Evolutionary conservation across 2,329 filamentous ascomycete genomes (phyloP).

Genomic region (Trichoderma asperellum): DNA sequence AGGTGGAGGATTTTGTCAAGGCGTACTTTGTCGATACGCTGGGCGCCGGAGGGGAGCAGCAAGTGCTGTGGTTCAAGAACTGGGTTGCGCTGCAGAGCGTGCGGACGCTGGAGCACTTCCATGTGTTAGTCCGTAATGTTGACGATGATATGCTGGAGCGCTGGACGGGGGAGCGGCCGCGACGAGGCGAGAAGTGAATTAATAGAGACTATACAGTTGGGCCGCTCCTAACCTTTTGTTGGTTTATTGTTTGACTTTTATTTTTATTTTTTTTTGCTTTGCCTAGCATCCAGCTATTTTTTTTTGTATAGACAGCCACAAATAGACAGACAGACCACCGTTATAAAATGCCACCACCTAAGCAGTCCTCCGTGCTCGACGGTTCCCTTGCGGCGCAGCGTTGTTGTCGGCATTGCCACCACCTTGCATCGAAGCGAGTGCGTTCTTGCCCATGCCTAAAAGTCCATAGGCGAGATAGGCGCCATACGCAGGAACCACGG

Average conservation of each 20-base stretch:
- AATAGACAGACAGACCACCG: constrained; percentile 10
- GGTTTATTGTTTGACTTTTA: background rate
- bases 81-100: constrained; percentile 89
- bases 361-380: constrained; percentile 59
- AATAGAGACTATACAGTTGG: background rate
- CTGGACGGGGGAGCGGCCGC: constrained; percentile 56
- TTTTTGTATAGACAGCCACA: background rate
- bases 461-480: constrained; percentile 58
- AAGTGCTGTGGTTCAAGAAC: constrained; percentile 89
- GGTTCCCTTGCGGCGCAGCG: constrained; percentile 51
- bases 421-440: constrained; percentile 54
- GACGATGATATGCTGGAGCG: constrained; percentile 55
- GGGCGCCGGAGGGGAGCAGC: constrained; percentile 52
- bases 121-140: constrained; percentile 68
- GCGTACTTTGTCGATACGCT: constrained; percentile 68
- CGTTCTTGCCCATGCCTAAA: constrained; percentile 56
- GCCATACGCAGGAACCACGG: constrained; percentile 59
- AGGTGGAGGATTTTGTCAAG: constrained; percentile 71
- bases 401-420: constrained; percentile 38
- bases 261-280: background rate
- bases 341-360: constrained; percentile 35
- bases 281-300: background rate
- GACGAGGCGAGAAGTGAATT: constrained; percentile 37
- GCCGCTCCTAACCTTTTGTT: background rate
- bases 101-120: constrained; percentile 84